Conservation (phyloP, 2,329 filamentous ascomycete genomes). For the Calonectria crousiana region DNA sequence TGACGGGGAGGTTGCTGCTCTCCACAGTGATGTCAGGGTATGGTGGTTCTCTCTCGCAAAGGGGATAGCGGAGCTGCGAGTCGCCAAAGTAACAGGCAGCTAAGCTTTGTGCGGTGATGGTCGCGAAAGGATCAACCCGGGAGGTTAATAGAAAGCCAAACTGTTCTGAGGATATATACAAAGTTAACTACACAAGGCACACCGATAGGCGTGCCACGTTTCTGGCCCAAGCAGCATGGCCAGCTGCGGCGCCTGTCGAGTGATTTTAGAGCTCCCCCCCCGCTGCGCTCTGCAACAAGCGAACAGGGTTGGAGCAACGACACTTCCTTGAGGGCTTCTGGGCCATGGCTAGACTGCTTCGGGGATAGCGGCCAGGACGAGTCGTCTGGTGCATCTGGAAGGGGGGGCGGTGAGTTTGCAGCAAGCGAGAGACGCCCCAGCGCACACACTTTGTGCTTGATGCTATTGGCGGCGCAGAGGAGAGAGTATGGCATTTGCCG, state of each 20-base stretch:
- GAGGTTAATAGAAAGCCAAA: neutral
- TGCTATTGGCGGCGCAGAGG: neutral
- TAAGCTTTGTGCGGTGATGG: neutral
- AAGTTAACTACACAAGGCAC: neutral
- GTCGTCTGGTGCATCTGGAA: neutral
- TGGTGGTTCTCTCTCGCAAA: neutral
- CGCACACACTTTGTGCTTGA: neutral
- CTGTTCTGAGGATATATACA: neutral
- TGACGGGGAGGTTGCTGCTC: neutral
- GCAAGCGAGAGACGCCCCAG: neutral
- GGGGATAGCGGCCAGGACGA: neutral
- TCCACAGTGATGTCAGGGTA: slow-evolving; percentile 8
- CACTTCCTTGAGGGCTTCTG: neutral
- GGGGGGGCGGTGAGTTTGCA: neutral
- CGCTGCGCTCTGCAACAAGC: neutral
- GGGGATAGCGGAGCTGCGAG: neutral
- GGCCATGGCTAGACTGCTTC: neutral
- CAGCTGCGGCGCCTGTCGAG: neutral
- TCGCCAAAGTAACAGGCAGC: neutral
- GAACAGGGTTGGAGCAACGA: neutral
- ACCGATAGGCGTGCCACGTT: neutral
- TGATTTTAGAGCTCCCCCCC: neutral
- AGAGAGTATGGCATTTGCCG: neutral
- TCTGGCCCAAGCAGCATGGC: neutral
- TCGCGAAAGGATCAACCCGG: slow-evolving; percentile 3